Percentiles rank a stretch among this genome's conserved stretches.
Conservation (phyloP, 2,329 filamentous ascomycete species). For the Penicillium corylophilum region DNA sequence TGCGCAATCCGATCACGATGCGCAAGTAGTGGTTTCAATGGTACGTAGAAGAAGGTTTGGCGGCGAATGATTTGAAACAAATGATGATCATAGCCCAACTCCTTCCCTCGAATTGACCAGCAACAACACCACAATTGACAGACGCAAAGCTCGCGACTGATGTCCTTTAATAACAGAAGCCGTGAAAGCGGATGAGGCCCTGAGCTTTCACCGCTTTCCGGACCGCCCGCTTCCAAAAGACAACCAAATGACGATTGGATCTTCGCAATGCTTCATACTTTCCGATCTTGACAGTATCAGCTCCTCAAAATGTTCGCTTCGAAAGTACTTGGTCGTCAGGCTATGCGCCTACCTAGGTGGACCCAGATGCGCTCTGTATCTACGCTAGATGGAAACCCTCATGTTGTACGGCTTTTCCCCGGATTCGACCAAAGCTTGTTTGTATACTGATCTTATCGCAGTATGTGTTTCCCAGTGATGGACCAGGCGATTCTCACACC, state of each 20-base stretch:
- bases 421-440: background rate
- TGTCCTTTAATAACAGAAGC: background rate
- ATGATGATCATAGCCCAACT: slow-evolving; percentile 1
- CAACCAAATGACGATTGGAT: slow-evolving; percentile 11
- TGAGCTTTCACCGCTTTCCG: slow-evolving; percentile 11
- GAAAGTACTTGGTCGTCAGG: slow-evolving; percentile 20
- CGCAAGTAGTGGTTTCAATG: background rate
- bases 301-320: slow-evolving; percentile 26
- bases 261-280: background rate
- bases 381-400: slow-evolving; percentile 38
- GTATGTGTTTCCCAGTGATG: slow-evolving; percentile 53
- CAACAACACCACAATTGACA: slow-evolving; percentile 5
- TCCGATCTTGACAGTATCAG: background rate
- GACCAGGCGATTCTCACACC: slow-evolving; percentile 42
- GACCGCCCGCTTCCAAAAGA: slow-evolving; percentile 18
- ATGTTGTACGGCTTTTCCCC: slow-evolving; percentile 37
- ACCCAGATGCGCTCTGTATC: slow-evolving; percentile 33
- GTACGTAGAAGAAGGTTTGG: background rate
- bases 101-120: slow-evolving; percentile 3
- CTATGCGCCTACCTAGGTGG: slow-evolving; percentile 19
- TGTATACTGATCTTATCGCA: slow-evolving; percentile 26
- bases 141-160: background rate
- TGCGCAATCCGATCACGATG: slow-evolving; percentile 5
- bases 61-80: background rate
- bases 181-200: background rate